Evolutionary conservation across 176 grass and related monocot genomes (phyloP).

Genomic region (Lolium perenne): DNA sequence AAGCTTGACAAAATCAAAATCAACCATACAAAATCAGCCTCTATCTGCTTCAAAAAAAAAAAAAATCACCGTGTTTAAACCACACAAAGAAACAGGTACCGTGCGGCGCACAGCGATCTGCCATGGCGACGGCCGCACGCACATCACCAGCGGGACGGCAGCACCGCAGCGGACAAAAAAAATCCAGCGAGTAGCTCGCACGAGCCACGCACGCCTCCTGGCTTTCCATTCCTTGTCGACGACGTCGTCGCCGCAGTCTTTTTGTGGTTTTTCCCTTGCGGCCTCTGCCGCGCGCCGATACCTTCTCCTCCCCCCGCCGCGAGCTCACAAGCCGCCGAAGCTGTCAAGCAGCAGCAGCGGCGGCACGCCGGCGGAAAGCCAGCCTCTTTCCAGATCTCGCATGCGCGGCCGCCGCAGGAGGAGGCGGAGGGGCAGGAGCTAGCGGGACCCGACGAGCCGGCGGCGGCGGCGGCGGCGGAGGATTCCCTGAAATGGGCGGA

Average conservation of each 20-base stretch:
- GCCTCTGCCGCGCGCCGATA: constrained; percentile 17
- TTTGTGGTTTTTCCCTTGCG: not conserved
- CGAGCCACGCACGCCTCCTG: not conserved
- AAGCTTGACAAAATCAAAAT: too few species aligned
- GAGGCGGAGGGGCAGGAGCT: not conserved
- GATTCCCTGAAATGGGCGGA: constrained; percentile 11
- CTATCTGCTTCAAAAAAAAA: too few species aligned
- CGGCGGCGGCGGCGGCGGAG: not conserved
- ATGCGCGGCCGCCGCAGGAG: constrained; percentile 46
- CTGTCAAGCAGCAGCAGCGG: not conserved
- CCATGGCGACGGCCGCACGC: too few species aligned
- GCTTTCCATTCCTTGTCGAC: constrained; percentile 22
- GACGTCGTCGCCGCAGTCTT: constrained; percentile 40
- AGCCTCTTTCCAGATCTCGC: constrained; percentile 42
- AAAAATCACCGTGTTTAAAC: too few species aligned
- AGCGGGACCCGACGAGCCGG: not conserved
- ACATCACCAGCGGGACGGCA: too few species aligned
- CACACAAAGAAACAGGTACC: not conserved
- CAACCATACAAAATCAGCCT: too few species aligned
- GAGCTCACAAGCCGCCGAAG: constrained; percentile 8
- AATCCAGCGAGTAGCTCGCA: not conserved
- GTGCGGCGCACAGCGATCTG: too few species aligned
- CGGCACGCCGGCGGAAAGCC: not conserved
- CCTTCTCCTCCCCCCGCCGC: constrained; percentile 20
- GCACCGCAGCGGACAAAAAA: too few species aligned